These are phyloP conservation scores for Zasmidium citrigriseum DNA, from an alignment of 2,329 filamentous ascomycete species.

Conservation along the genomic window DNA sequence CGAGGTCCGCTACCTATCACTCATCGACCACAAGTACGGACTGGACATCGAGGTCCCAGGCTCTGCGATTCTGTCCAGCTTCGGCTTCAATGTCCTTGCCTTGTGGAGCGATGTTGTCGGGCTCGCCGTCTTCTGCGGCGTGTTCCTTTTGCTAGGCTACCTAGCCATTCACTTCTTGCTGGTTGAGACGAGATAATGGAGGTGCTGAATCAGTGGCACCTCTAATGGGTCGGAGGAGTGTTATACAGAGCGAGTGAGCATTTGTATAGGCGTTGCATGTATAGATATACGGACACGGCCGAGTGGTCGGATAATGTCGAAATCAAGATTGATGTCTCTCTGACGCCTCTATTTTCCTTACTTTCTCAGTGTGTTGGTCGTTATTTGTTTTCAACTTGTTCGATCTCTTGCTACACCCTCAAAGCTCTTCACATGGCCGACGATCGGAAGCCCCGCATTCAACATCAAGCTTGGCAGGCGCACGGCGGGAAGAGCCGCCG, in stretches of 20 bases:
- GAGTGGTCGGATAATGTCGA: not conserved
- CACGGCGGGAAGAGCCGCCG: not conserved
- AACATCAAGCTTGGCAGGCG: not conserved
- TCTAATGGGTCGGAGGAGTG: not conserved
- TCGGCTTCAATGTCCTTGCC: constrained; percentile 87
- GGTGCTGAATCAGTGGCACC: not conserved
- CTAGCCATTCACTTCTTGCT: constrained; percentile 89
- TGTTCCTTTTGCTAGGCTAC: constrained; percentile 87
- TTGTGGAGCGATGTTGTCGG: constrained; percentile 84
- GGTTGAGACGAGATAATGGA: constrained; percentile 79
- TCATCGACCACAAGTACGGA: constrained; percentile 93
- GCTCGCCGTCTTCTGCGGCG: constrained; percentile 75
- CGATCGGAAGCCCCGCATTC: not conserved
- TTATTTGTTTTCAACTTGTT: too few species aligned
- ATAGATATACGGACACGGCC: not conserved
- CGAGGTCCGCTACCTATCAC: constrained; percentile 84
- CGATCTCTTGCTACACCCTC: too few species aligned
- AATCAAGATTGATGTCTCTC: not conserved
- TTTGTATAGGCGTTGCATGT: not conserved
- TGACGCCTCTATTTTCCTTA: too few species aligned
- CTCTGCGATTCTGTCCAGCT: constrained; percentile 88
- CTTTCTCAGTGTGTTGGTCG: too few species aligned
- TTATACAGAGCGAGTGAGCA: not conserved
- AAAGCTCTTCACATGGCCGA: too few species aligned
- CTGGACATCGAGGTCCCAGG: constrained; percentile 95